Conservation (phyloP, 139 green algal genomes). For the Monoraphidium neglectum region DNA sequence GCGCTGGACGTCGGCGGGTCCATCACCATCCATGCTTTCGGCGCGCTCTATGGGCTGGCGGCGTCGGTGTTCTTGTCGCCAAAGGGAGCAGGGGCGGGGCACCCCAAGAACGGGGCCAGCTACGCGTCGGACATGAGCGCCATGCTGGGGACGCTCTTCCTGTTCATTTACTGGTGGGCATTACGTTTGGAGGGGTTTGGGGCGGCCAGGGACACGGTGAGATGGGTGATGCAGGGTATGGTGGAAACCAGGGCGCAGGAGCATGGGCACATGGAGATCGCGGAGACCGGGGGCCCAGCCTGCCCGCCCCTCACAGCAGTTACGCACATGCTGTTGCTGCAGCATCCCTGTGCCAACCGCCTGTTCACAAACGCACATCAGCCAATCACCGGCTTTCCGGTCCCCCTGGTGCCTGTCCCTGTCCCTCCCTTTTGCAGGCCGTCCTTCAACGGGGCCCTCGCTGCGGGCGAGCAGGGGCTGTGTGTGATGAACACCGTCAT, state of each 20-base stretch:
- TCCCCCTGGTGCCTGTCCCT: not conserved
- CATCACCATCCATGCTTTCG: conserved; percentile 57
- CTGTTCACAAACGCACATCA: too few relatives aligned
- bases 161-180: conserved; percentile 62
- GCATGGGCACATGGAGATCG: too few relatives aligned
- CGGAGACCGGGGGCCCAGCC: too few relatives aligned
- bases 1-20: conserved; percentile 32
- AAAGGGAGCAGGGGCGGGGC: conserved; percentile 14
- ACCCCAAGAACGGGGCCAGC: conserved; percentile 40
- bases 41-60: conserved; percentile 53
- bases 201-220: too few relatives aligned
- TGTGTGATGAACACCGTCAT: conserved; percentile 30
- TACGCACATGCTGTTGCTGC: too few relatives aligned
- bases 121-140: conserved; percentile 46
- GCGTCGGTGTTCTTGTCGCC: conserved; percentile 32
- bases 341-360: too few relatives aligned
- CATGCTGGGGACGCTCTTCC: conserved; percentile 64
- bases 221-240: too few relatives aligned
- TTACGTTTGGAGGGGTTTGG: too few relatives aligned
- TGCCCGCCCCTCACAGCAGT: too few relatives aligned
- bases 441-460: conserved; percentile 43
- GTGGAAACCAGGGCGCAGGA: too few relatives aligned
- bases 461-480: conserved; percentile 14
- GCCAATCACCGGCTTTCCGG: too few relatives aligned
- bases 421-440: not conserved